These are phyloP conservation scores for Sclerotinia minor DNA, from an alignment of 2,329 filamentous ascomycete species.

Conservation along the genomic window DNA sequence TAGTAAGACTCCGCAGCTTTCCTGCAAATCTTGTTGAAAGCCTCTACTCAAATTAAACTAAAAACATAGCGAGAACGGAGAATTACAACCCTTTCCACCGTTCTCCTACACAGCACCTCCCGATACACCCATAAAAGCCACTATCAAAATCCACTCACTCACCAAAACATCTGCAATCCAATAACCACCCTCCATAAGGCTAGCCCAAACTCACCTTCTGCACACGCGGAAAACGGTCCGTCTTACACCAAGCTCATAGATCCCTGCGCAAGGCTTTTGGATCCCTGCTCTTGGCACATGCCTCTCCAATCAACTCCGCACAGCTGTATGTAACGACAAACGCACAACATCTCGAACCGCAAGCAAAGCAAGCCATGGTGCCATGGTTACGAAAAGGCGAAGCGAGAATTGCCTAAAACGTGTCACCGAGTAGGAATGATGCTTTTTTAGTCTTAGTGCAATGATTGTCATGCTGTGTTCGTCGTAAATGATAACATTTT, in stretches of 20 bases:
- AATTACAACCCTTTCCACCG: too few relatives aligned
- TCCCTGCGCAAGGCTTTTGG: too few relatives aligned
- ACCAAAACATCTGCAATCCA: not conserved
- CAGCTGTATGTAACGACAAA: conserved; percentile 8
- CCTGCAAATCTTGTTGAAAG: too few relatives aligned
- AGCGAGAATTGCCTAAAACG: conserved; percentile 15
- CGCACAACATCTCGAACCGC: conserved; percentile 12
- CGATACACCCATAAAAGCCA: too few relatives aligned
- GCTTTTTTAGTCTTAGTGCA: not conserved
- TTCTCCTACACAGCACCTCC: too few relatives aligned
- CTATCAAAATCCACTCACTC: too few relatives aligned
- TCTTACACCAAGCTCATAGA: conserved; percentile 18
- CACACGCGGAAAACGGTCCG: conserved; percentile 28
- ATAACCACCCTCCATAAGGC: conserved; percentile 11
- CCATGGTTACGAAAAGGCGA: conserved; percentile 5
- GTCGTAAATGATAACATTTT: not conserved
- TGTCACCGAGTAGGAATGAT: conserved; percentile 20
- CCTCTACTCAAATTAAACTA: too few relatives aligned
- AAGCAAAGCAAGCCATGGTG: not conserved
- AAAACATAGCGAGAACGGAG: too few relatives aligned
- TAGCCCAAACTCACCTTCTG: conserved; percentile 13
- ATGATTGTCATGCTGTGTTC: not conserved
- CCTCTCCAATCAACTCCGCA: not conserved
- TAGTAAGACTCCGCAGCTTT: too few relatives aligned
- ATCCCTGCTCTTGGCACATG: conserved; percentile 18